Percentiles rank a stretch among this genome's conserved stretches.
These are phyloP conservation scores for Vigna hirtella DNA, from an alignment of 306 rosid genomes.

Conservation along the genomic window DNA sequence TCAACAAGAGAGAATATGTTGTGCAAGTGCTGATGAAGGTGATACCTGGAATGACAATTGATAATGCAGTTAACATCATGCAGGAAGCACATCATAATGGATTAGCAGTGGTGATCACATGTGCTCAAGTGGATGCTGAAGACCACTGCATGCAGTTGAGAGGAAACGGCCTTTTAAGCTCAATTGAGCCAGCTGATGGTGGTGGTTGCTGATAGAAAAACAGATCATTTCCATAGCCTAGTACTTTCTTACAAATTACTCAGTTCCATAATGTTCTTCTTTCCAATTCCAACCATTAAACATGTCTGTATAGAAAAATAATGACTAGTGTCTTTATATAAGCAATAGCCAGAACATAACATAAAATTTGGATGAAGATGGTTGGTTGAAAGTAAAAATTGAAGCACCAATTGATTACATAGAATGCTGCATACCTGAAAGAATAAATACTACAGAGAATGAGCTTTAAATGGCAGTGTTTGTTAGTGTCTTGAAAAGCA, in stretches of 20 bases:
- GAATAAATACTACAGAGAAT: no score
- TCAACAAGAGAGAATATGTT: conserved; percentile 87
- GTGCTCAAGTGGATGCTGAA: conserved; percentile 92
- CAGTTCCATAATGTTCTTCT: conserved; percentile 31
- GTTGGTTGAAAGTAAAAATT: neutral
- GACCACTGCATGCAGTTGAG: conserved; percentile 94
- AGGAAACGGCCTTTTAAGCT: conserved; percentile 91
- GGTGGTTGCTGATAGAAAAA: conserved; percentile 63
- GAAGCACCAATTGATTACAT: neutral
- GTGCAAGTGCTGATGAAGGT: conserved; percentile 97
- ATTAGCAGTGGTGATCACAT: conserved; percentile 78
- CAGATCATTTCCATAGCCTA: conserved; percentile 22
- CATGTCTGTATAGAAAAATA: conserved; percentile 39
- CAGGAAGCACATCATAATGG: conserved; percentile 95
- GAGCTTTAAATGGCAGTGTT: no score
- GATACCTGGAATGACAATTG: conserved; percentile 91
- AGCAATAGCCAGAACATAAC: neutral
- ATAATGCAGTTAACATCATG: conserved; percentile 90
- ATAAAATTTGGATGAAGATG: neutral
- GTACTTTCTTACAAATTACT: conserved; percentile 34
- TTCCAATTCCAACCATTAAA: conserved; percentile 30
- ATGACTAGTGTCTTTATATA: conserved; percentile 9
- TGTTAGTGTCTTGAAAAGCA: no score
- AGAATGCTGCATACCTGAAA: no score
- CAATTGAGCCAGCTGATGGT: conserved; percentile 88